phyloP scores from a whole-genome alignment of 768 basidiomycete species.

The Amanita rimosa region DNA sequence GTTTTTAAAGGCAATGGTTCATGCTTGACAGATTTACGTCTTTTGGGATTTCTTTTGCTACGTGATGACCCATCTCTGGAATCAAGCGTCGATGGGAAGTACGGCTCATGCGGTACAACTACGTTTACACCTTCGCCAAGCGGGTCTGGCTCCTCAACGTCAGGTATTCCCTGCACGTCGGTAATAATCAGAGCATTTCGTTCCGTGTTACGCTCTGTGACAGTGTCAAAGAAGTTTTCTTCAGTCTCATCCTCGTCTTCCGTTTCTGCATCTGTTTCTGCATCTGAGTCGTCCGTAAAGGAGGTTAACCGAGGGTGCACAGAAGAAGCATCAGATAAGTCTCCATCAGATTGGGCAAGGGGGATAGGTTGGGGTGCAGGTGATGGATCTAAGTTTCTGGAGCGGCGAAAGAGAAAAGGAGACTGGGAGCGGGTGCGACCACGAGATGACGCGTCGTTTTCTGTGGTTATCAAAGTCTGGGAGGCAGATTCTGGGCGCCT shows the following conservation, averaged over 20 bases:
- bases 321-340: conserved; percentile 45
- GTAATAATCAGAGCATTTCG: conserved; percentile 50
- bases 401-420: conserved; percentile 67
- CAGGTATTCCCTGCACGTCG: conserved; percentile 22
- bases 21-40: conserved; percentile 51
- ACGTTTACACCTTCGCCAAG: conserved; percentile 91
- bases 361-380: conserved; percentile 45
- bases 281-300: conserved; percentile 49
- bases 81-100: conserved; percentile 69
- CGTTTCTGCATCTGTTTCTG: conserved; percentile 40
- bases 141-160: conserved; percentile 66
- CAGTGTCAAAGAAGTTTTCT: conserved; percentile 50
- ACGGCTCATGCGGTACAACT: conserved; percentile 73
- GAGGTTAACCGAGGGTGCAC: conserved; percentile 48
- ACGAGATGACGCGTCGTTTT: conserved; percentile 29
- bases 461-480: conserved; percentile 25
- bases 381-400: conserved; percentile 46
- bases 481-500: conserved; percentile 36
- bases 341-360: conserved; percentile 52
- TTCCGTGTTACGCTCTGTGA: conserved; percentile 85
- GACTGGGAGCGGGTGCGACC: conserved; percentile 69
- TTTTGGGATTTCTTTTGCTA: conserved; percentile 34
- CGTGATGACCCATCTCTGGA: conserved; percentile 18
- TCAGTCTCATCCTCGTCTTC: conserved; percentile 28
- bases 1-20: conserved; percentile 59